phyloP scores from a whole-genome alignment of 352 stramenopile genomes.

The Plasmopara viticola region DNA sequence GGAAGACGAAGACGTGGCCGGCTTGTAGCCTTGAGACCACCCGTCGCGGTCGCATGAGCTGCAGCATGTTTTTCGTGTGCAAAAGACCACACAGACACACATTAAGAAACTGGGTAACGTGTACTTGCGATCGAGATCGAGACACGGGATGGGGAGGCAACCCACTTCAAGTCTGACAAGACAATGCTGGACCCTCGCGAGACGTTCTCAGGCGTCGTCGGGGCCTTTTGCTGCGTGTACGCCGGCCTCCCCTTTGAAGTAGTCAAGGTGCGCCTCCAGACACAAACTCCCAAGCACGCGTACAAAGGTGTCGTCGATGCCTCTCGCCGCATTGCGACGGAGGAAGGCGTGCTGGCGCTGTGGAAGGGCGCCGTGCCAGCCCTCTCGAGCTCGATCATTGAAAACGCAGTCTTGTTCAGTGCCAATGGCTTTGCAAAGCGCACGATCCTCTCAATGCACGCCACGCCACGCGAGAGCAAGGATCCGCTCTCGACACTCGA shows the following conservation, averaged over 20 bases:
- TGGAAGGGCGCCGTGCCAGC: constrained; percentile 86
- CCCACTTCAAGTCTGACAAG: neutral
- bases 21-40: constrained; percentile 6
- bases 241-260: constrained; percentile 84
- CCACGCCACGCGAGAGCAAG: constrained; percentile 35
- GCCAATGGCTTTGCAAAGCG: constrained; percentile 78
- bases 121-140: too few species aligned
- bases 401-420: constrained; percentile 88
- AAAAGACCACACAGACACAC: neutral
- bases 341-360: constrained; percentile 68
- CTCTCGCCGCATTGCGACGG: constrained; percentile 61
- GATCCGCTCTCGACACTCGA: constrained; percentile 73
- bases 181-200: constrained; percentile 70
- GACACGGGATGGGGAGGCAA: too few species aligned
- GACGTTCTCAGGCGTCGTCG: constrained; percentile 65
- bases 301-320: constrained; percentile 64
- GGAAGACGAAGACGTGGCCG: neutral
- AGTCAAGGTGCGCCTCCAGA: constrained; percentile 83
- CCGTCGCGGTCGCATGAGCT: constrained; percentile 8
- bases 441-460: constrained; percentile 50
- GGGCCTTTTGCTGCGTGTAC: constrained; percentile 80
- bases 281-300: constrained; percentile 45
- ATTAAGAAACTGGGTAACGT: too few species aligned
- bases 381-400: constrained; percentile 82
- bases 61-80: constrained; percentile 7